phyloP scores from a whole-genome alignment of 1,284 basidiomycete species.

The Caloboletus firmus region DNA sequence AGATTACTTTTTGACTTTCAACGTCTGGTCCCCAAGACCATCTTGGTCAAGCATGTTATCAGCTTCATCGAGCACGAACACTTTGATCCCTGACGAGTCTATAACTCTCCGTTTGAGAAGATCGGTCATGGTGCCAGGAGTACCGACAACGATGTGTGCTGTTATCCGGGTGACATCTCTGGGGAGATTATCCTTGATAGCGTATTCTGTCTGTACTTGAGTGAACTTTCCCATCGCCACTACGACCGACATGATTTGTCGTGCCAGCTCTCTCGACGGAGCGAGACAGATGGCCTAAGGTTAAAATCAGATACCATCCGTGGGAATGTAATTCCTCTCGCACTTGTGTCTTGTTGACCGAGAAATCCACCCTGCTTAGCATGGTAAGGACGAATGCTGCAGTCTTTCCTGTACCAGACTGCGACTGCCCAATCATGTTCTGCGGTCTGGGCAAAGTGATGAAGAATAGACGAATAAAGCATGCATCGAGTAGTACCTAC shows the following conservation, averaged over 20 bases:
- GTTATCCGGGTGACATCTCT: conserved; percentile 70
- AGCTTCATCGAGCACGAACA: conserved; percentile 97
- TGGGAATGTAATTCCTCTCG: conserved; percentile 16
- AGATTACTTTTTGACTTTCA: conserved; percentile 84
- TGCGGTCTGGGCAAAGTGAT: conserved; percentile 63
- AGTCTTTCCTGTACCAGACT: conserved; percentile 99
- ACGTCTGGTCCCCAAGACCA: conserved; percentile 94
- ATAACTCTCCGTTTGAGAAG: conserved; percentile 74
- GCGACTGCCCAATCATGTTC: conserved; percentile 99
- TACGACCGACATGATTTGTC: conserved; percentile 97
- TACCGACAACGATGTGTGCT: conserved; percentile 94
- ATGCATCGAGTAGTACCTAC: conserved; percentile 46
- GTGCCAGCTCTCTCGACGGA: conserved; percentile 94
- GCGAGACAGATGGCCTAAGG: conserved; percentile 86
- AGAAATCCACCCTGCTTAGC: conserved; percentile 91
- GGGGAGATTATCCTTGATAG: conserved; percentile 84
- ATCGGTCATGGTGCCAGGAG: conserved; percentile 93
- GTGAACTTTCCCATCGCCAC: conserved; percentile 96
- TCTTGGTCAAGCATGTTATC: conserved; percentile 99
- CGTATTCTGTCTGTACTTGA: conserved; percentile 88
- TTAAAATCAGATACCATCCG: conserved; percentile 4
- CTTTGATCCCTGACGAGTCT: conserved; percentile 81
- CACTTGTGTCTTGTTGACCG: conserved; percentile 82
- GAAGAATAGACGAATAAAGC: conserved; percentile 4
- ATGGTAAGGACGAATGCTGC: conserved; percentile 98